Percentiles rank a stretch among this genome's conserved stretches.
Evolutionary conservation across 2,329 filamentous ascomycete species (phyloP).

Genomic region (Exophiala xenobiotica): DNA sequence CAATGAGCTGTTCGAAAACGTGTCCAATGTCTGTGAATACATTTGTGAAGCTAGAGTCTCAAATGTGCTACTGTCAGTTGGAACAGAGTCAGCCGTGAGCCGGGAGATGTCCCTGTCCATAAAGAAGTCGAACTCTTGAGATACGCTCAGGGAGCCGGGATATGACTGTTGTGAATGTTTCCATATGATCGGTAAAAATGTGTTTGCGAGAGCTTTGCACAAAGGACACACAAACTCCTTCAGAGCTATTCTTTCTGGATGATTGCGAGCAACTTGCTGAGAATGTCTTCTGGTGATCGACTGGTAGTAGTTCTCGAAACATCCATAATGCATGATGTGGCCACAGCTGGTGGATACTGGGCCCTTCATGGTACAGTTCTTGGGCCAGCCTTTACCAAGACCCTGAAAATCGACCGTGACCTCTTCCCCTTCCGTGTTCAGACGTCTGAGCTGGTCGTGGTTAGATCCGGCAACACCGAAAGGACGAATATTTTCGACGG

Average conservation of each 20-base stretch:
- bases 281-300: conserved; percentile 80
- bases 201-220: conserved; percentile 93
- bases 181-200: conserved; percentile 94
- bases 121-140: conserved; percentile 66
- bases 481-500: conserved; percentile 77
- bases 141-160: conserved; percentile 66
- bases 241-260: conserved; percentile 74
- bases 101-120: conserved; percentile 58
- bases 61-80: conserved; percentile 23
- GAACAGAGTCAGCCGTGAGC: conserved; percentile 33
- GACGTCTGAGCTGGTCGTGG: conserved; percentile 70
- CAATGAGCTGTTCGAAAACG: conserved; percentile 24
- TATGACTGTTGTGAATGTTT: conserved; percentile 85
- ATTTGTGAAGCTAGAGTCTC: conserved; percentile 9
- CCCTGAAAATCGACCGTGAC: conserved; percentile 74
- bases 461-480: conserved; percentile 92
- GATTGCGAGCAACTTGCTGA: conserved; percentile 90
- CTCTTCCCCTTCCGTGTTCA: conserved; percentile 69
- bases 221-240: conserved; percentile 96
- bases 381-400: conserved; percentile 85
- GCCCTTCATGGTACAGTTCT: conserved; percentile 64
- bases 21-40: conserved; percentile 38
- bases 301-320: conserved; percentile 87
- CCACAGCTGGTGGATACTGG: conserved; percentile 89
- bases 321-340: conserved; percentile 97